These are phyloP conservation scores for Penicillium angulare DNA, from an alignment of 495 filamentous ascomycete species.

Conservation along the genomic window DNA sequence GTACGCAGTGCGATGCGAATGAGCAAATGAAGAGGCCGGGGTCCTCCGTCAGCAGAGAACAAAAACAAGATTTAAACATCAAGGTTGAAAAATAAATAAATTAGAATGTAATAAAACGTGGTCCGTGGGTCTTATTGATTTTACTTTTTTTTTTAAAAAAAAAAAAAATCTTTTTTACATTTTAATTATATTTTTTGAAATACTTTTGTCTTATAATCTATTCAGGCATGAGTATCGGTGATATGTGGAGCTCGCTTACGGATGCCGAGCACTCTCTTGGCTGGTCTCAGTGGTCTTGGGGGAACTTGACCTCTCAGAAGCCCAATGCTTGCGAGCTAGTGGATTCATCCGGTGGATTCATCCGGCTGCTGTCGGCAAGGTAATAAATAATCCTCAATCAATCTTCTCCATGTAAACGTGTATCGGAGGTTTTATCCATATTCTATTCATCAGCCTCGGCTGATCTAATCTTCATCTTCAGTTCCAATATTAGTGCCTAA, in stretches of 20 bases:
- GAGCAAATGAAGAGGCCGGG: constrained; percentile 4
- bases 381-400: too few species aligned
- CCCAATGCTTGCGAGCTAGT: too few species aligned
- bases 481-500: too few species aligned
- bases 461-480: background rate
- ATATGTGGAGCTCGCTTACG: constrained; percentile 22
- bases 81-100: too few species aligned
- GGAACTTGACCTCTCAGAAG: too few species aligned
- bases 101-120: constrained; percentile 14
- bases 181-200: background rate
- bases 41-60: constrained; percentile 15
- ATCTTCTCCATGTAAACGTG: too few species aligned
- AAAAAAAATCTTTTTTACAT: background rate
- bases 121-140: constrained; percentile 12
- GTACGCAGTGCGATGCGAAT: too few species aligned
- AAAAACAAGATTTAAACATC: too few species aligned
- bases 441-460: background rate
- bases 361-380: constrained; percentile 4
- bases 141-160: constrained; percentile 1
- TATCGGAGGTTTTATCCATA: too few species aligned
- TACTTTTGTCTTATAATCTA: background rate
- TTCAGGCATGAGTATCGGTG: background rate
- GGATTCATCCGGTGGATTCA: background rate
- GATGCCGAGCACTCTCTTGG: constrained; percentile 3
- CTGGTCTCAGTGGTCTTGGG: background rate